Conservation (phyloP, 192 early-diverging fungal species). For the Entrophospora sp. region DNA sequence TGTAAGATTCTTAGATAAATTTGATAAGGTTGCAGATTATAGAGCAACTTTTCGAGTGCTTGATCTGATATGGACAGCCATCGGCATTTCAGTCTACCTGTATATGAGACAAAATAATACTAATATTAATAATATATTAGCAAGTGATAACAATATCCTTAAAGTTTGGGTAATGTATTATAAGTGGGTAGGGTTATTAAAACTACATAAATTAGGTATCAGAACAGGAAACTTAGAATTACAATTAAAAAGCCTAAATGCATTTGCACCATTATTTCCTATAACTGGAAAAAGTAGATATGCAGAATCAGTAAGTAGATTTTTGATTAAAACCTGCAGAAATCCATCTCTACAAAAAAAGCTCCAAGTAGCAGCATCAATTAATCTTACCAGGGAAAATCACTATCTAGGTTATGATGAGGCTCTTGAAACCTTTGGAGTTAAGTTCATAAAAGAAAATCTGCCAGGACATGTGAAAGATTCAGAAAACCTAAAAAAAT, state of each 20-base stretch:
- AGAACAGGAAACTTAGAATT: neutral
- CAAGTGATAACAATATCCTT: neutral
- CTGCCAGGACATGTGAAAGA: neutral
- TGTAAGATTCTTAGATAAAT: slow-evolving; percentile 2
- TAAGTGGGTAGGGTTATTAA: neutral
- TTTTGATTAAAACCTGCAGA: neutral
- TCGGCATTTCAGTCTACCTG: neutral
- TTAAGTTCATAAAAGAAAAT: slow-evolving; percentile 1
- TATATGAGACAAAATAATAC: neutral
- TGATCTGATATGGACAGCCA: neutral
- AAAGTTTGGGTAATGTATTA: neutral
- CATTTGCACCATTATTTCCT: neutral
- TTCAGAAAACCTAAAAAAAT: neutral
- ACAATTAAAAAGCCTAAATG: neutral
- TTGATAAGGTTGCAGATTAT: neutral
- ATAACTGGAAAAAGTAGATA: neutral
- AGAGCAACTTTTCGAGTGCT: neutral
- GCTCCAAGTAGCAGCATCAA: neutral
- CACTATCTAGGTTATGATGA: neutral
- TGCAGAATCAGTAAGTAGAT: neutral
- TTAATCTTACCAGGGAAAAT: neutral
- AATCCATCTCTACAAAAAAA: neutral
- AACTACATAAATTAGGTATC: neutral
- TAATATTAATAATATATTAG: neutral
- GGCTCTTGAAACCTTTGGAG: neutral